A percentile compares a stretch with the other conserved stretches of the same genome.
Evolutionary conservation across 495 filamentous ascomycete genomes (phyloP).

Genomic region (Haplographium delicatum): DNA sequence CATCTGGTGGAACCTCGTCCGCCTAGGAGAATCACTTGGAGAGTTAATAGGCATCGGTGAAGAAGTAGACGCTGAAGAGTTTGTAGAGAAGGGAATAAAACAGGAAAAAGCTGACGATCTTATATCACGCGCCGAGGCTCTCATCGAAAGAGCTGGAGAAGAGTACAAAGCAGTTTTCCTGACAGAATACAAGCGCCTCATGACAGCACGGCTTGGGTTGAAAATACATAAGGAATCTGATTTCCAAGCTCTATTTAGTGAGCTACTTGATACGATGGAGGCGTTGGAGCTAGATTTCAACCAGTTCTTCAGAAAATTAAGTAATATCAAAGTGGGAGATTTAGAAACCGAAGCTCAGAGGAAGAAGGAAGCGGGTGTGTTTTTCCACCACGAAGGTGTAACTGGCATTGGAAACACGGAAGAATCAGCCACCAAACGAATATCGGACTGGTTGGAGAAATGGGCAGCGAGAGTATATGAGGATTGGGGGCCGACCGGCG

Average conservation of each 20-base stretch:
- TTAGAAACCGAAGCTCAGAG: conserved; percentile 56
- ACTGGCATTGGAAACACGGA: conserved; percentile 44
- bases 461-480: conserved; percentile 65
- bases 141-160: conserved; percentile 72
- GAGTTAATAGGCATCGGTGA: conserved; percentile 75
- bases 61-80: conserved; percentile 60
- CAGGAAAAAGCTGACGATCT: conserved; percentile 62
- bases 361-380: conserved; percentile 51
- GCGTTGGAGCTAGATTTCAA: conserved; percentile 81
- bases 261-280: conserved; percentile 78
- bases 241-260: conserved; percentile 71
- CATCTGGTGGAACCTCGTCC: conserved; percentile 98
- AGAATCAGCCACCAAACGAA: conserved; percentile 54
- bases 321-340: conserved; percentile 47
- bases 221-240: conserved; percentile 58
- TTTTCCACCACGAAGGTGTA: conserved; percentile 67
- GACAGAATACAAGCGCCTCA: conserved; percentile 76
- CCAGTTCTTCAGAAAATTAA: conserved; percentile 79
- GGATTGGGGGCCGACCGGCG: conserved; percentile 57
- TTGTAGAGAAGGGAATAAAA: conserved; percentile 64
- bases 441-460: conserved; percentile 69
- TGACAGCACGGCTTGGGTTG: conserved; percentile 73
- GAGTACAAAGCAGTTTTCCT: conserved; percentile 86
- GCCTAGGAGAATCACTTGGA: conserved; percentile 84
- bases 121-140: conserved; percentile 70